These are phyloP conservation scores for Isoetes taiwanensis DNA, from an alignment of 75 land plant genomes.

Conservation along the genomic window DNA sequence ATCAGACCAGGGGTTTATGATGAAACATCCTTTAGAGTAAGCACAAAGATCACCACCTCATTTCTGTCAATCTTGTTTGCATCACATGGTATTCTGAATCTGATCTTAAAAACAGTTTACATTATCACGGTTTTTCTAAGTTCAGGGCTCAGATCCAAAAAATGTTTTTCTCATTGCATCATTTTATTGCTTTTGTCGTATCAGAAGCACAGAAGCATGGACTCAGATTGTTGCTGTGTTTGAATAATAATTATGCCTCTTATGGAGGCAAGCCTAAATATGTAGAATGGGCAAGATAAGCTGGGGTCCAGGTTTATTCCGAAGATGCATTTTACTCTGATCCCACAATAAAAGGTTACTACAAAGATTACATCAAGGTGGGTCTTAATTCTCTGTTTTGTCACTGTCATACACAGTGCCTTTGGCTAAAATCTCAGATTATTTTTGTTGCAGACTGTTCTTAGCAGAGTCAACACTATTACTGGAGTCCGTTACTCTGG, in stretches of 20 bases:
- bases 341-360: constrained; percentile 1
- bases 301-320: neutral
- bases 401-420: too few species aligned
- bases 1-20: neutral
- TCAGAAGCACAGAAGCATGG: neutral
- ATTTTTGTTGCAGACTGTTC: neutral
- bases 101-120: neutral
- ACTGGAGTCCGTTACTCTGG: neutral
- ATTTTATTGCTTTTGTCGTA: neutral
- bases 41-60: too few species aligned
- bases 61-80: too few species aligned
- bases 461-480: neutral
- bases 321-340: neutral
- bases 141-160: neutral
- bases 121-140: neutral
- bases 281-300: neutral
- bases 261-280: neutral
- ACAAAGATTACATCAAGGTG: constrained; percentile 7
- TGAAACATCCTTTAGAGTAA: neutral
- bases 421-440: too few species aligned
- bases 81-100: too few species aligned
- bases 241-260: neutral
- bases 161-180: too few species aligned
- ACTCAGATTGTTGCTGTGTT: neutral
- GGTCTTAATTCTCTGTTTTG: neutral